Percentiles rank a stretch among this genome's conserved stretches.
Evolutionary conservation across 116 monocot species (phyloP).

Genomic region (Cymodocea nodosa): DNA sequence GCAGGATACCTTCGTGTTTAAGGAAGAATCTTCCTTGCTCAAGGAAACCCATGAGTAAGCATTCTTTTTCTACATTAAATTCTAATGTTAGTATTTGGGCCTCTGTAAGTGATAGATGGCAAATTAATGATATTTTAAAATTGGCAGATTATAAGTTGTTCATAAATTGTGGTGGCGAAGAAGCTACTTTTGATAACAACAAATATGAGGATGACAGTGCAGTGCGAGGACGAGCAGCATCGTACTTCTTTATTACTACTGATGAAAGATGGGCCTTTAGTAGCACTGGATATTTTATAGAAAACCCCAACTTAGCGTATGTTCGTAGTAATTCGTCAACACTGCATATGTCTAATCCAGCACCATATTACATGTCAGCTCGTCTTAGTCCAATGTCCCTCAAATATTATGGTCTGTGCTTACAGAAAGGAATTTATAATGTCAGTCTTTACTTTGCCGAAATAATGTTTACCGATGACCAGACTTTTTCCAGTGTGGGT

Average conservation of each 20-base stretch:
- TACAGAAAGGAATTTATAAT: constrained; percentile 59
- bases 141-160: constrained; percentile 50
- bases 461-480: constrained; percentile 56
- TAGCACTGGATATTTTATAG: constrained; percentile 53
- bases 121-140: background rate
- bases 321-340: constrained; percentile 28
- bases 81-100: background rate
- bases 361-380: constrained; percentile 42
- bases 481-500: constrained; percentile 40
- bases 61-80: background rate
- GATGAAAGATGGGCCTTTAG: constrained; percentile 59
- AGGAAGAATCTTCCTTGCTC: constrained; percentile 6
- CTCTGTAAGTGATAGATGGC: no score
- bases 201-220: constrained; percentile 27
- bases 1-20: constrained; percentile 3
- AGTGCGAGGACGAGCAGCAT: constrained; percentile 21
- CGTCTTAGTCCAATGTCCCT: constrained; percentile 58
- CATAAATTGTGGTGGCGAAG: constrained; percentile 77
- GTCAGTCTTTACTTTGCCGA: constrained; percentile 74
- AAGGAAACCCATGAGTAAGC: constrained; percentile 9
- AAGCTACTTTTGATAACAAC: constrained; percentile 22
- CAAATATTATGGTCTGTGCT: constrained; percentile 66
- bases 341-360: constrained; percentile 25
- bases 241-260: constrained; percentile 15
- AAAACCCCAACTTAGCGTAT: constrained; percentile 17